Percentiles rank a stretch among this genome's conserved stretches.
Conservation (phyloP, 768 basidiomycete genomes). For the Trametes sanguinea region DNA sequence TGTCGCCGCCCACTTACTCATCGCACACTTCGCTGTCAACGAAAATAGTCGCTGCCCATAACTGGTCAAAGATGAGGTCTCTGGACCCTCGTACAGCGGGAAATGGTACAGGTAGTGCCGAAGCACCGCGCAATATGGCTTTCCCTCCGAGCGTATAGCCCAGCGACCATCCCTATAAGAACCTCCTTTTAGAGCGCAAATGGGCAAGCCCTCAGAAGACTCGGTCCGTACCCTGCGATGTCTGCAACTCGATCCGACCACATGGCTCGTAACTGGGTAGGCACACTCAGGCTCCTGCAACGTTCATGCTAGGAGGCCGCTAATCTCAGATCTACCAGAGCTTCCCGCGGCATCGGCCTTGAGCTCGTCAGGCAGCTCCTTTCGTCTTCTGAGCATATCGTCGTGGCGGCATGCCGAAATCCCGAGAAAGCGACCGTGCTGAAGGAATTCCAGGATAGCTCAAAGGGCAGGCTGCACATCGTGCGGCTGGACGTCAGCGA, state of each 20-base stretch:
- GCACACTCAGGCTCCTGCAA: background rate
- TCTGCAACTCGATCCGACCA: background rate
- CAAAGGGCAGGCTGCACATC: slow-evolving; percentile 36
- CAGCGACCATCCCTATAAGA: too few species aligned
- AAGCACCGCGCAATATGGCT: too few species aligned
- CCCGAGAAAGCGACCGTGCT: slow-evolving; percentile 28
- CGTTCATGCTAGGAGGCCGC: too few species aligned
- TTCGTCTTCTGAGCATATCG: slow-evolving; percentile 22
- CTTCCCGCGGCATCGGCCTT: slow-evolving; percentile 35
- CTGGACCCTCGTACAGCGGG: too few species aligned
- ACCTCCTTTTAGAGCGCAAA: too few species aligned
- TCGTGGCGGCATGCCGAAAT: slow-evolving; percentile 36
- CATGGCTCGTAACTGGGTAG: background rate
- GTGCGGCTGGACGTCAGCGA: slow-evolving; percentile 35
- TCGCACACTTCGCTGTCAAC: too few species aligned
- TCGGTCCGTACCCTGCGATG: too few species aligned
- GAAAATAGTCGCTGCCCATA: background rate
- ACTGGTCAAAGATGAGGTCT: too few species aligned
- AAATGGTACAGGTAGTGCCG: too few species aligned
- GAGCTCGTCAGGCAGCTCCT: slow-evolving; percentile 31
- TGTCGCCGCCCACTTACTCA: too few species aligned
- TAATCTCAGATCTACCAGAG: slow-evolving; percentile 13
- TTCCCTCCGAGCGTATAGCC: too few species aligned
- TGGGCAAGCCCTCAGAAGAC: too few species aligned
- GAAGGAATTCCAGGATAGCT: slow-evolving; percentile 21